phyloP scores from a whole-genome alignment of 805 yeast species.

The Starmerella bacillaris region DNA sequence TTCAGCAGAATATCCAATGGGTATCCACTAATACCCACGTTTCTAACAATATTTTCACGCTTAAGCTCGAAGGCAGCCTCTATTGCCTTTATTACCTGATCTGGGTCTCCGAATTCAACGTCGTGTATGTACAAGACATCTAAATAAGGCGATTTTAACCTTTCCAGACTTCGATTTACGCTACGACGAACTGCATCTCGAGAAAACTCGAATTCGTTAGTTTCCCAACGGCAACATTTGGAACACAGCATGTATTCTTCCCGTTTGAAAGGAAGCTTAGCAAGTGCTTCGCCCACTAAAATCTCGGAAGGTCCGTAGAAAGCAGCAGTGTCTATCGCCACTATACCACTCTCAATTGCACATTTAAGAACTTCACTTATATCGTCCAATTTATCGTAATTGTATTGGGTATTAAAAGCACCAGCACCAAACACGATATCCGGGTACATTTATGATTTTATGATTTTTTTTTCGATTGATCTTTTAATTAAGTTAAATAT shows the following conservation, averaged over 20 bases:
- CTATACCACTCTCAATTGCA: conserved; percentile 52
- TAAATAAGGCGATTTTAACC: conserved; percentile 50
- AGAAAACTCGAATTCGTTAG: conserved; percentile 60
- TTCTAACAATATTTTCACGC: conserved; percentile 38
- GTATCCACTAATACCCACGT: conserved; percentile 73
- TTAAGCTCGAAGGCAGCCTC: conserved; percentile 41
- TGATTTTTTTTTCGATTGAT: no score
- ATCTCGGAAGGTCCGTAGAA: conserved; percentile 80
- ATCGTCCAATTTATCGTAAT: conserved; percentile 39
- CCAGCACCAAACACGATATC: conserved; percentile 76
- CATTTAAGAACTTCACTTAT: conserved; percentile 35
- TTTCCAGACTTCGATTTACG: conserved; percentile 44
- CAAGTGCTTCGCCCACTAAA: conserved; percentile 50
- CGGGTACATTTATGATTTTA: conserved; percentile 1
- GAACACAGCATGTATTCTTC: conserved; percentile 56
- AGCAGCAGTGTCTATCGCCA: conserved; percentile 80
- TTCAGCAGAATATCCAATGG: conserved; percentile 53
- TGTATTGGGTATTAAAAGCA: conserved; percentile 64
- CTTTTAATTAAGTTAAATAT: no score
- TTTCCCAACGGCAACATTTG: conserved; percentile 62
- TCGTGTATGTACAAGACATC: conserved; percentile 82
- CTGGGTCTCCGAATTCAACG: conserved; percentile 54
- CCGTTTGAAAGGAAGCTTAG: conserved; percentile 28
- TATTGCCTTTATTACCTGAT: conserved; percentile 44
- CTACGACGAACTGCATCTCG: conserved; percentile 41